A percentile compares a stretch with the other conserved stretches of the same genome.
Conservation (phyloP, 2,329 filamentous ascomycete genomes). For the Bipolaris bicolor region DNA sequence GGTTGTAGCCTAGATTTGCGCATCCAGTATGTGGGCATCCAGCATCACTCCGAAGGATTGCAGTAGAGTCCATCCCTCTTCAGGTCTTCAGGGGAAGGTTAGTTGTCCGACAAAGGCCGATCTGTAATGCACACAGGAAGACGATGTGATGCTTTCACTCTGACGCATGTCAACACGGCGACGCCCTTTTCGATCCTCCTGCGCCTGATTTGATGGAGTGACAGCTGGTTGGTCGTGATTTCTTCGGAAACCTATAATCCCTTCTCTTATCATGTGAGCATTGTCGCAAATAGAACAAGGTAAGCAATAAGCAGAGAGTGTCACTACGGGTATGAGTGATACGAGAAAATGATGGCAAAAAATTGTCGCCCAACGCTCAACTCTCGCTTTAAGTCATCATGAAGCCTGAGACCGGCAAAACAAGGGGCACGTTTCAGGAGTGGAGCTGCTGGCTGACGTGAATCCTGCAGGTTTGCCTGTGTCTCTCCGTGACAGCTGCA, state of each 20-base stretch:
- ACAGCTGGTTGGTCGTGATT: not conserved
- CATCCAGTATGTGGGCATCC: not conserved
- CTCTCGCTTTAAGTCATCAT: not conserved
- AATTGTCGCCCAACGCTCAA: not conserved
- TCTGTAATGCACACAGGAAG: not conserved
- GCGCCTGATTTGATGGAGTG: not conserved
- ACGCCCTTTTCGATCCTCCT: not conserved
- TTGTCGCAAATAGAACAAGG: not conserved
- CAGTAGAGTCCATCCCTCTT: not conserved
- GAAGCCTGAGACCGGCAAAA: slow-evolving; percentile 11
- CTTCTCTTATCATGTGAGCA: not conserved
- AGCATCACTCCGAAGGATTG: not conserved
- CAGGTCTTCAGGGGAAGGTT: not conserved
- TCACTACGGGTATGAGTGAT: not conserved
- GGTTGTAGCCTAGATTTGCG: not conserved
- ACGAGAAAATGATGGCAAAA: not conserved
- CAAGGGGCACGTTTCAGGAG: slow-evolving; percentile 9
- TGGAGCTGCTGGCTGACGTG: not conserved
- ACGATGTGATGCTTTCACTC: not conserved
- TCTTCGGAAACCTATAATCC: not conserved
- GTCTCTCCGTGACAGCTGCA: not conserved
- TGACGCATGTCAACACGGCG: too few relatives aligned
- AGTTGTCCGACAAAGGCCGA: not conserved
- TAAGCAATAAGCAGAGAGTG: not conserved
- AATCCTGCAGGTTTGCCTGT: not conserved